A percentile compares a stretch with the other conserved stretches of the same genome.
phyloP scores from a whole-genome alignment of 108 stramenopile species.

The Cyclotella kingstonii region DNA sequence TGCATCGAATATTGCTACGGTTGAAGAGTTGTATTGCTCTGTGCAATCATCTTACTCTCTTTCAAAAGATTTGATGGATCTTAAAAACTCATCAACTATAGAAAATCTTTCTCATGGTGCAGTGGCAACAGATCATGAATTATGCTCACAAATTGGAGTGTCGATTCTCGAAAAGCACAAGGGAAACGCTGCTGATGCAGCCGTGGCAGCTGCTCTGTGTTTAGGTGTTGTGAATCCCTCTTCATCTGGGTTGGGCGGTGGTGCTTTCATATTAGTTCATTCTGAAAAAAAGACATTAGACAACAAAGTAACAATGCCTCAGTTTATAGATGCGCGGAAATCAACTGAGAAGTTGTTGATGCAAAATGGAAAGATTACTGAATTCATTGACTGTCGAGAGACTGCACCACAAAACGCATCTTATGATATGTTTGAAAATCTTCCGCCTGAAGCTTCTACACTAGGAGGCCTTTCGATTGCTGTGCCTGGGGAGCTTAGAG shows the following conservation, averaged over 20 bases:
- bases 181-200: conserved; percentile 83
- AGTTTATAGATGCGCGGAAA: conserved; percentile 51
- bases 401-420: conserved; percentile 55
- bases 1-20: too few species aligned
- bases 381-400: conserved; percentile 84
- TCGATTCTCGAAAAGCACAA: conserved; percentile 42
- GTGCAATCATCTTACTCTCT: not conserved
- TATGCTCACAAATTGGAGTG: conserved; percentile 55
- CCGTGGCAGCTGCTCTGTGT: conserved; percentile 71
- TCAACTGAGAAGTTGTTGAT: not conserved
- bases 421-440: conserved; percentile 52
- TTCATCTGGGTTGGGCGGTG: conserved; percentile 80
- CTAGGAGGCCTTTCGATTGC: conserved; percentile 67
- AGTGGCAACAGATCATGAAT: conserved; percentile 63
- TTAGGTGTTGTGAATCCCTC: conserved; percentile 79
- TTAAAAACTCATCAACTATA: not conserved
- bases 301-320: conserved; percentile 1
- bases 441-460: conserved; percentile 37
- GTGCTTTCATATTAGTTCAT: conserved; percentile 75
- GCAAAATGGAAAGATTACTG: conserved; percentile 27
- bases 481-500: conserved; percentile 77
- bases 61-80: not conserved
- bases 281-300: conserved; percentile 10
- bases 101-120: conserved; percentile 48
- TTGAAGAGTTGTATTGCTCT: too few species aligned